Evolutionary conservation across 768 basidiomycete genomes (phyloP), one percentile per base, ranked within the genome.

Genomic region (Agaricus subrufescens): DNA sequence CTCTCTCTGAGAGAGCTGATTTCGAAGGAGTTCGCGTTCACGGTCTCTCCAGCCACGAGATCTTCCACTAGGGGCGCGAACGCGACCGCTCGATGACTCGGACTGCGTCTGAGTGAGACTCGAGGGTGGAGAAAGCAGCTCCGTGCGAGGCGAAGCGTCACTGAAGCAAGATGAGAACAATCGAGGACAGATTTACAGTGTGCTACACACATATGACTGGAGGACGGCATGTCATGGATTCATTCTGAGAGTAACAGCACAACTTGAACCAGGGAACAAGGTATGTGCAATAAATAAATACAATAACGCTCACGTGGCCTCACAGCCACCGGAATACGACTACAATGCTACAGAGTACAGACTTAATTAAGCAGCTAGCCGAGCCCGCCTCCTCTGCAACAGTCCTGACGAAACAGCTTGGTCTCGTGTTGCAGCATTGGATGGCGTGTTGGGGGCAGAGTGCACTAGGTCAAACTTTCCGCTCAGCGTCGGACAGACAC

Each of bases 1-100:
- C 44, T 72, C 67, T 46, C 70, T 59, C 39, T 64, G 58, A 46
- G 69, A 52, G 48, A 61, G 39, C 61, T 57, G 38, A 43, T 62
- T 39, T 37, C 51, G 64, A 39, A 39, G 50, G 23, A 52, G 68
- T 45, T 66, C 61, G 39, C 65, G 62, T 49, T 66, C 60, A 29
- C 62, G 61, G 29, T 40, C 45, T 26, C 23, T 47, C 50, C 46
- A 58, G 42, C 34, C 27, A 47, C 39, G 23, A 9, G 46, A 46
- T 27, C 31, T 48, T 40, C 37, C 39, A 26, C 43, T 42, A 34
- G 34, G 11, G 1, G 3, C 8, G 34, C 34, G 34, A 34, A 11
- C 34, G 11, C 34, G 34, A 34, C 4, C 4, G 34, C 34, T 34
- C 34, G 34, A 34, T 34, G 34, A 34, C 19, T 19, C 19, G 19